These are phyloP conservation scores for Serendipita sp. DNA, from an alignment of 768 basidiomycete species.

Conservation along the genomic window DNA sequence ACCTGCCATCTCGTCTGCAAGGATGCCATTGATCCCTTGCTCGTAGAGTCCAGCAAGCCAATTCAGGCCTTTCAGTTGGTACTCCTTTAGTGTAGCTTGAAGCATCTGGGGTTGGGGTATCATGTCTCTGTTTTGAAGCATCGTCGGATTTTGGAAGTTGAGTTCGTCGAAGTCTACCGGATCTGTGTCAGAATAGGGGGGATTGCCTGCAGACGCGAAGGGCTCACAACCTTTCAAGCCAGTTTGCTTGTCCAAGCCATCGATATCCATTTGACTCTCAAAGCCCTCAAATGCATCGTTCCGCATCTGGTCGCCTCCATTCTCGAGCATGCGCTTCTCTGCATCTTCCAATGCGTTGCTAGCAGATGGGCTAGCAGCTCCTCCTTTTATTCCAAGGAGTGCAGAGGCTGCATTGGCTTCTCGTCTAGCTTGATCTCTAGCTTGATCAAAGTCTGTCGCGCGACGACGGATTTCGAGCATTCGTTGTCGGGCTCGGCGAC, in stretches of 20 bases:
- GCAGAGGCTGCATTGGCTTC: conserved; percentile 1
- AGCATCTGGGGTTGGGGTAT: conserved; percentile 90
- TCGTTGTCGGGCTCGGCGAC: conserved; percentile 79
- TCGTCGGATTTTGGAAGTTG: conserved; percentile 97
- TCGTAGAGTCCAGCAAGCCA: conserved; percentile 97
- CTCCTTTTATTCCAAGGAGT: not conserved
- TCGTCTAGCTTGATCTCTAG: not conserved
- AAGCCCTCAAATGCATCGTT: not conserved
- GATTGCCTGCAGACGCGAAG: not conserved
- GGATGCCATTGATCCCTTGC: conserved; percentile 97
- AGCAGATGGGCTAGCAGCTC: not conserved
- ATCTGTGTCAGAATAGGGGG: not conserved
- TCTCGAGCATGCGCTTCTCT: not conserved
- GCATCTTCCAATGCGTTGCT: not conserved
- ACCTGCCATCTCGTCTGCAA: conserved; percentile 91
- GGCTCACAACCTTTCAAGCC: conserved; percentile 1
- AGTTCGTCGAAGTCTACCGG: conserved; percentile 90
- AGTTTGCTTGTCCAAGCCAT: not conserved
- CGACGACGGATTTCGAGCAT: conserved; percentile 59
- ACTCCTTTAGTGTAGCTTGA: conserved; percentile 93
- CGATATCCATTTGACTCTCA: not conserved
- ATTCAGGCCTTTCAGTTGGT: conserved; percentile 93
- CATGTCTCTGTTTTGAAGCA: conserved; percentile 64
- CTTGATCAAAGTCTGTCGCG: conserved; percentile 62
- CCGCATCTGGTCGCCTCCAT: not conserved